These are phyloP conservation scores for Rhizophora mangle DNA, from an alignment of 345 rosid species.

Conservation along the genomic window DNA sequence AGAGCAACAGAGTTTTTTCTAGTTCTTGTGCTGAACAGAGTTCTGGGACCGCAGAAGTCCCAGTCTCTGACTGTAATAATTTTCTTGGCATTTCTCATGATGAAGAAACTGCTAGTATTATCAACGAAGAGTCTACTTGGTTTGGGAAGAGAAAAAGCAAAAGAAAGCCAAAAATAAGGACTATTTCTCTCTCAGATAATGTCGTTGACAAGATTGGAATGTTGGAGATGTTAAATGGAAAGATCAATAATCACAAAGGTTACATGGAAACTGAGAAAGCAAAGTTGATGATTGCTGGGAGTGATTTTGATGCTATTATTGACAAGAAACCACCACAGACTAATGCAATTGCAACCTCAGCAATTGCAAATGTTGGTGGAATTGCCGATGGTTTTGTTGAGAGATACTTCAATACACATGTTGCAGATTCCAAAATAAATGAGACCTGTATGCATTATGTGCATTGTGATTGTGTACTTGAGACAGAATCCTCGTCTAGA, in stretches of 20 bases:
- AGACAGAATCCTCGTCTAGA: conserved; percentile 49
- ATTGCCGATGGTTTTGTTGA: conserved; percentile 55
- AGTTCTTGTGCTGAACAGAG: conserved; percentile 37
- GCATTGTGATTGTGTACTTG: conserved; percentile 64
- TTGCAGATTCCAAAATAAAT: conserved; percentile 53
- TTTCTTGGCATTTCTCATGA: conserved; percentile 31
- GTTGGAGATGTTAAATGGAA: conserved; percentile 38
- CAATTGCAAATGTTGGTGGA: conserved; percentile 19
- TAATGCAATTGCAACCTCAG: conserved; percentile 7
- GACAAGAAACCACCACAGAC: conserved; percentile 20
- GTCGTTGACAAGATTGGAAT: conserved; percentile 27
- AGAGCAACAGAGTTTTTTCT: conserved; percentile 33
- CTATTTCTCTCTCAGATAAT: conserved; percentile 43
- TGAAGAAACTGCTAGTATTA: conserved; percentile 37
- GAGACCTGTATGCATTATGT: conserved; percentile 60
- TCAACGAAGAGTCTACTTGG: conserved; percentile 42
- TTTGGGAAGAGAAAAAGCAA: conserved; percentile 49
- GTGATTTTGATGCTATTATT: conserved; percentile 20
- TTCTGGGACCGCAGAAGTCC: conserved; percentile 25
- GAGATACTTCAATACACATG: conserved; percentile 46
- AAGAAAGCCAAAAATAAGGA: conserved; percentile 57
- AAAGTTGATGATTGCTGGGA: conserved; percentile 8
- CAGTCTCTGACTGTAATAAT: conserved; percentile 29
- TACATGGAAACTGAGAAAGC: conserved; percentile 25
- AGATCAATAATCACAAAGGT: conserved; percentile 30